Evolutionary conservation across 441 rosid species (phyloP), one percentile per base, ranked within the genome.

Genomic region (Breynia disticha): DNA sequence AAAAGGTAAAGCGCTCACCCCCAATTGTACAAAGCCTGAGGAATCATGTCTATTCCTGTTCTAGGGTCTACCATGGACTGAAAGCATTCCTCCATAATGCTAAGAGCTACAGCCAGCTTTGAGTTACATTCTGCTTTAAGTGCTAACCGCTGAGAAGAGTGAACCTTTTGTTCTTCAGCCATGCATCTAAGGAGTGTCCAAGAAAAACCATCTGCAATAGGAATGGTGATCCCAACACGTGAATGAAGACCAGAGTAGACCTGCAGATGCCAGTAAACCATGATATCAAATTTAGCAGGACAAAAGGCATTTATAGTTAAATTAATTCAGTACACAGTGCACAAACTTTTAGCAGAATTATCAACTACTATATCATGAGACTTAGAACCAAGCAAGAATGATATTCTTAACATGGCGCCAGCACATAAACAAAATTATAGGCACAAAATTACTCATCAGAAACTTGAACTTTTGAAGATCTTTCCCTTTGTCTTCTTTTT

Each of bases 21-120:
- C 97, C 97, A 83, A 70, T 83, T 88, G 73, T 86, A 93, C 46
- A 93, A 60, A 75, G 78, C 81, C 60, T 88, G 97, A 55, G 97
- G 95, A 76, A 93, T 77, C 98, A 93, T 88, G 72, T 86, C 79
- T 65, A 93, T 75, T 71, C 98, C 98, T 12, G 98, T 93, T 72
- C 95, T 84, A 55, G 91, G 75, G 77, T 93, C 98, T 59, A 93
- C 75, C 98, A 93, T 93, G 39, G 98, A 74, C 69, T 72, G 83
- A 81, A 93, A 93, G 69, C 95, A 81, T 69, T 88, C 98, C 74
- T 93, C 98, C 95, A 93, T 79, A 46, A 93, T 79, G 45, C 95
- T 77, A 67, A 93, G 85, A 64, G 91, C 86, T 64, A 93, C 95
- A 45, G 87, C 97, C 69, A 93, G 71, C 59, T 88, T 93, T 28